A percentile compares a stretch with the other conserved stretches of the same genome.
phyloP scores from a whole-genome alignment of 2,329 filamentous ascomycete species.

The Exophiala xenobiotica region DNA sequence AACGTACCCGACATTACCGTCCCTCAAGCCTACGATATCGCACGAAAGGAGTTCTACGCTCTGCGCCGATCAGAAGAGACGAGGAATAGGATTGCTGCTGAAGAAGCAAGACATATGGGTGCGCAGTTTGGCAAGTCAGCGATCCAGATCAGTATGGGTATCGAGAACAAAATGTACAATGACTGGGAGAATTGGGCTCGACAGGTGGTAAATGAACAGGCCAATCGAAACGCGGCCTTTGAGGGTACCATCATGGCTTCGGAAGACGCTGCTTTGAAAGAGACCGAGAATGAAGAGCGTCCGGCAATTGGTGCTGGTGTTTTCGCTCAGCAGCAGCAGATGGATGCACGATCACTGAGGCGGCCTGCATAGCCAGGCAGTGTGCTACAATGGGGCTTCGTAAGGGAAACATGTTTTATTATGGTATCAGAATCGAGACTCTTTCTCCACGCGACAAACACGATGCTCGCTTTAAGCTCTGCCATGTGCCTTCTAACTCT shows the following conservation, averaged over 20 bases:
- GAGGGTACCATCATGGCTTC: constrained; percentile 32
- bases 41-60: constrained; percentile 86
- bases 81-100: constrained; percentile 74
- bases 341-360: constrained; percentile 11
- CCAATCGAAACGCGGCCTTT: constrained; percentile 49
- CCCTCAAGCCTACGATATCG: constrained; percentile 76
- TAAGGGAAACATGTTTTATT: background rate
- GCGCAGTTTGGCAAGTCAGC: constrained; percentile 81
- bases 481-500: background rate
- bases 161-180: constrained; percentile 79
- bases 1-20: constrained; percentile 58
- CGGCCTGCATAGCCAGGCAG: background rate
- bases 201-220: constrained; percentile 50
- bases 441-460: background rate
- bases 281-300: constrained; percentile 6
- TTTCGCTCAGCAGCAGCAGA: constrained; percentile 20
- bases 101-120: constrained; percentile 82
- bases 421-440: background rate
- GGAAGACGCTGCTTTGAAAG: constrained; percentile 20
- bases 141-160: constrained; percentile 73
- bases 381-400: background rate
- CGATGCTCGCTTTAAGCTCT: too few relatives aligned
- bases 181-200: constrained; percentile 80
- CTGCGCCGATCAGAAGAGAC: constrained; percentile 80
- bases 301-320: constrained; percentile 16